Percentiles rank a stretch among this genome's conserved stretches.
Conservation (phyloP, 208 protist species). For the Novymonas esmeraldas region DNA sequence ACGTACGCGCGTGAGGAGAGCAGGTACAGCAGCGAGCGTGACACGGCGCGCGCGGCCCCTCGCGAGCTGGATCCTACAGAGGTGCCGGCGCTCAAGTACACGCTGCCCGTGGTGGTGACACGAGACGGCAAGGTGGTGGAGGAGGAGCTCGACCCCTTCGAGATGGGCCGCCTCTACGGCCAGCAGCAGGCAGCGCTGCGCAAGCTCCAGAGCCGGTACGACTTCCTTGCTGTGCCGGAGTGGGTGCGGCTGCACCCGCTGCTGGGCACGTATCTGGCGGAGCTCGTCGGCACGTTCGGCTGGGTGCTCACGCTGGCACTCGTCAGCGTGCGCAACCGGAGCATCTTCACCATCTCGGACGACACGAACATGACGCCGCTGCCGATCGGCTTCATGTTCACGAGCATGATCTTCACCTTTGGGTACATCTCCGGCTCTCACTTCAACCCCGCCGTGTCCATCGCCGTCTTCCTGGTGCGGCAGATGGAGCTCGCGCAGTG, state of each 20-base stretch:
- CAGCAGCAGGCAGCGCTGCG: slow-evolving; percentile 72
- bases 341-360: slow-evolving; percentile 53
- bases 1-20: neutral
- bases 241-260: slow-evolving; percentile 86
- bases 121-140: slow-evolving; percentile 46
- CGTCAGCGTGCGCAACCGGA: slow-evolving; percentile 71
- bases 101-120: slow-evolving; percentile 44
- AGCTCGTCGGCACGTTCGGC: slow-evolving; percentile 81
- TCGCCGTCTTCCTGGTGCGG: slow-evolving; percentile 72
- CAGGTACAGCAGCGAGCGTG: neutral
- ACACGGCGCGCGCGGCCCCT: neutral
- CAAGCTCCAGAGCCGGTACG: slow-evolving; percentile 54
- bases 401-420: slow-evolving; percentile 82
- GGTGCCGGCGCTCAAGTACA: slow-evolving; percentile 31
- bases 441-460: slow-evolving; percentile 85
- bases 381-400: slow-evolving; percentile 87
- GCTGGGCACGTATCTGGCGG: slow-evolving; percentile 80
- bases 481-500: slow-evolving; percentile 54
- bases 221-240: slow-evolving; percentile 76
- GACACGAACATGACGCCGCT: slow-evolving; percentile 77
- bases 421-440: slow-evolving; percentile 82
- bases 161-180: slow-evolving; percentile 68
- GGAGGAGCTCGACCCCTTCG: slow-evolving; percentile 62
- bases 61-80: slow-evolving; percentile 26
- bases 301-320: slow-evolving; percentile 75